Evolutionary conservation across 345 rosid species (phyloP).

Genomic region (Corchorus olitorius): DNA sequence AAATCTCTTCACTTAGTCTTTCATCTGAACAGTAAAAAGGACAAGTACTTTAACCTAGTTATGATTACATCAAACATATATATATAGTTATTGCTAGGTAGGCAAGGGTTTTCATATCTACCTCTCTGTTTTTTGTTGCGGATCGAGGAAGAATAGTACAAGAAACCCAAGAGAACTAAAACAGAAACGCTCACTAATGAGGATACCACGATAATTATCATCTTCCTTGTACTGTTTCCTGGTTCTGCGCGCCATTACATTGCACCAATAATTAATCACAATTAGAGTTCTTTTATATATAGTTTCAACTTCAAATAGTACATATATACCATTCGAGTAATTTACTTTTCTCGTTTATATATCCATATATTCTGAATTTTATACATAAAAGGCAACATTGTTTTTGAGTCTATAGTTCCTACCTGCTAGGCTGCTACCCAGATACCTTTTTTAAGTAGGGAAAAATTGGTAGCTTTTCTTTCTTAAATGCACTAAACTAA

Average conservation of each 20-base stretch:
- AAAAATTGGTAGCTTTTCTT: no score
- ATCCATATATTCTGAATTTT: no score
- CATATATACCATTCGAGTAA: not conserved
- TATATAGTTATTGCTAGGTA: not conserved
- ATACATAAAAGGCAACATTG: no score
- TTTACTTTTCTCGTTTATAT: no score
- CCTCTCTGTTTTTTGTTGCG: constrained; percentile 35
- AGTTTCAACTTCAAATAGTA: no score
- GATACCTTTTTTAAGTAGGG: no score
- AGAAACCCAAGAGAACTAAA: constrained; percentile 31
- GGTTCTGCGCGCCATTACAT: not conserved
- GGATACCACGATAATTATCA: constrained; percentile 23
- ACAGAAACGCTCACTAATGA: constrained; percentile 1
- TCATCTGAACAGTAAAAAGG: constrained; percentile 7
- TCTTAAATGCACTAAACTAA: no score
- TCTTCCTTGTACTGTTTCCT: constrained; percentile 23
- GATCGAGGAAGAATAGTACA: constrained; percentile 25
- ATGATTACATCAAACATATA: no score
- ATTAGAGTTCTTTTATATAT: not conserved
- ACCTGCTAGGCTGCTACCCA: no score
- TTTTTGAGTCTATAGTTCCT: no score
- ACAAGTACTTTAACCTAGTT: no score
- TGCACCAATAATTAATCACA: not conserved
- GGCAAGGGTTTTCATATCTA: not conserved
- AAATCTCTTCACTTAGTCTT: constrained; percentile 28